A percentile compares a stretch with the other conserved stretches of the same genome.
phyloP scores from a whole-genome alignment of 164 flowering plant genomes.

The Magnolia sinica region DNA sequence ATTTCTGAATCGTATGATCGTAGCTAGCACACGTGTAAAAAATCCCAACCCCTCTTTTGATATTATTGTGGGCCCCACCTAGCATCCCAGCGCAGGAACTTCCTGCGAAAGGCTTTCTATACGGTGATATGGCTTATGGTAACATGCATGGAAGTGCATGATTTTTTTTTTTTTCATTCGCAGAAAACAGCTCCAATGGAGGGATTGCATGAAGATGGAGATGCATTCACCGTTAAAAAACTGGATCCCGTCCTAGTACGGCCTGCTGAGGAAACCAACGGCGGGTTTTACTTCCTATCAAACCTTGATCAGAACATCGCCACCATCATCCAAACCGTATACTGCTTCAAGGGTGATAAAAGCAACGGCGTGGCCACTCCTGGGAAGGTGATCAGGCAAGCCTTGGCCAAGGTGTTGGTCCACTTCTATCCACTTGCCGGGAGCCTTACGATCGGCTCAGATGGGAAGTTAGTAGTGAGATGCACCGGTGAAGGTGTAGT shows the following conservation, averaged over 20 bases:
- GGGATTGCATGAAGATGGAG: not conserved
- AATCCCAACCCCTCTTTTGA: too few species aligned
- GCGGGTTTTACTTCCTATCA: constrained; percentile 12
- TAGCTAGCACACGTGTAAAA: too few species aligned
- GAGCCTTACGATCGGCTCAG: constrained; percentile 6
- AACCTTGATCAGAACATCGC: constrained; percentile 20
- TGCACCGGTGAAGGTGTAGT: constrained; percentile 17
- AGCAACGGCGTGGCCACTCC: not conserved
- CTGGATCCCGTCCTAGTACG: constrained; percentile 5
- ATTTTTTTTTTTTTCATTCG: not conserved
- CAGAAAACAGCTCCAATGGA: not conserved
- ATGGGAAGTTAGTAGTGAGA: constrained; percentile 17
- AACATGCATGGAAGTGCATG: not conserved
- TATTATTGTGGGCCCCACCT: too few species aligned
- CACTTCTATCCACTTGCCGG: constrained; percentile 26
- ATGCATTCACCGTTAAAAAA: constrained; percentile 1
- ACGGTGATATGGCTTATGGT: not conserved
- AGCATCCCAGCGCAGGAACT: too few species aligned
- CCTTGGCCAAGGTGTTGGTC: constrained; percentile 22
- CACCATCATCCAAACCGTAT: constrained; percentile 8
- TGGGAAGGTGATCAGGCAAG: constrained; percentile 4
- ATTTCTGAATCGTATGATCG: too few species aligned
- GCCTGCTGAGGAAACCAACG: not conserved
- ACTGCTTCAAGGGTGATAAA: constrained; percentile 7
- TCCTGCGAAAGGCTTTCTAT: too few species aligned